Conservation (phyloP, 2,329 filamentous ascomycete genomes). For the Pseudogymnoascus sp. region DNA sequence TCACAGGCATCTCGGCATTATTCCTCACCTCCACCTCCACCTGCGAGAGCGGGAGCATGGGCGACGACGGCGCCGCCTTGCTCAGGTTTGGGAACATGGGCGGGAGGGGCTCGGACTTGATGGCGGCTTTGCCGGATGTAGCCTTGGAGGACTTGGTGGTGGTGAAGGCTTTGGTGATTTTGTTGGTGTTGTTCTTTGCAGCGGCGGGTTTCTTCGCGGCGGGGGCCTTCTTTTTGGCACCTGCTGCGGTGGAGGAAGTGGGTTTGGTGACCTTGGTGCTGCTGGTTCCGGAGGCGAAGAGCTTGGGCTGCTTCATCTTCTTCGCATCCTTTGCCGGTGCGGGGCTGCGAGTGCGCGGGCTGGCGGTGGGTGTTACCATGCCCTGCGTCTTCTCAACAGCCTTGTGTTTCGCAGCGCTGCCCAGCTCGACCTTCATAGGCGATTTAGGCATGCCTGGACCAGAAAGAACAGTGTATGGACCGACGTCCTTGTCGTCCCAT, state of each 20-base stretch:
- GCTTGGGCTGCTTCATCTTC: slow-evolving; percentile 44
- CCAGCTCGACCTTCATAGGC: slow-evolving; percentile 37
- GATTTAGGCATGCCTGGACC: slow-evolving; percentile 32
- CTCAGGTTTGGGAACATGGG: slow-evolving; percentile 19
- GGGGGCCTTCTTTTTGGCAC: slow-evolving; percentile 19
- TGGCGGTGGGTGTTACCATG: slow-evolving; percentile 51
- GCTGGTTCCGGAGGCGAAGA: slow-evolving; percentile 27
- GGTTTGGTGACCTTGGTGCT: slow-evolving; percentile 4
- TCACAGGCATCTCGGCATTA: neutral
- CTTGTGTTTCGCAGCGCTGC: slow-evolving; percentile 24
- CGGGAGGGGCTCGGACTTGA: neutral
- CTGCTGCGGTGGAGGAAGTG: slow-evolving; percentile 11
- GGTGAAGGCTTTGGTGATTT: slow-evolving; percentile 23
- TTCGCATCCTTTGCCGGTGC: slow-evolving; percentile 16
- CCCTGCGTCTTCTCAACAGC: slow-evolving; percentile 37
- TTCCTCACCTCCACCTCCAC: neutral
- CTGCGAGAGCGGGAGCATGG: neutral
- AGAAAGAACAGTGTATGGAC: slow-evolving; percentile 39
- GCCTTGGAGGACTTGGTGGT: slow-evolving; percentile 21
- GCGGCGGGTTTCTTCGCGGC: slow-evolving; percentile 13
- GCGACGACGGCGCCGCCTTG: neutral
- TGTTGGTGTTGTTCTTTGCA: slow-evolving; percentile 7
- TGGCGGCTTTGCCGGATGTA: slow-evolving; percentile 10
- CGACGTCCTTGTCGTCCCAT: slow-evolving; percentile 49
- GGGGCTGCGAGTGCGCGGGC: slow-evolving; percentile 40